Evolutionary conservation across 441 rosid genomes (phyloP).

Genomic region (Theobroma grandiflorum): DNA sequence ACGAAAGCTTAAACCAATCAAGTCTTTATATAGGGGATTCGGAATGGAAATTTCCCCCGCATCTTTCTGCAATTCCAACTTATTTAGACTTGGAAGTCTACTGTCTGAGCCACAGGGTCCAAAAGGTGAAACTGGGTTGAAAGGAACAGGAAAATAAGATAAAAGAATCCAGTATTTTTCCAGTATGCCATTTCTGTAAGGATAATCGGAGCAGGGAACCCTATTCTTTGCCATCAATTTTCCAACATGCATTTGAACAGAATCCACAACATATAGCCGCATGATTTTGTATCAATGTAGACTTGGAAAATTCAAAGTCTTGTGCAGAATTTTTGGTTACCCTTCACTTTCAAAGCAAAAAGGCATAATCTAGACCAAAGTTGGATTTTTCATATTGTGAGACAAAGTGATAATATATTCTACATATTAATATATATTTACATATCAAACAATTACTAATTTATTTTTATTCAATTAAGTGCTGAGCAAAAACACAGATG

Average conservation of each 20-base stretch:
- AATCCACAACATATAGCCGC: neutral
- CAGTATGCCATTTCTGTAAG: neutral
- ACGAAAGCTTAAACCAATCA: neutral
- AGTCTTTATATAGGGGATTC: neutral
- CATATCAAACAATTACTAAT: too few species aligned
- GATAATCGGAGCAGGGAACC: neutral
- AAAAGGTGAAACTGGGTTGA: neutral
- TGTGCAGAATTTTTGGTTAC: neutral
- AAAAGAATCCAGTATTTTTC: neutral
- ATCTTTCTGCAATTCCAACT: too few species aligned
- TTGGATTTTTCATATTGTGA: too few species aligned
- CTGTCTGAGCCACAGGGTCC: neutral
- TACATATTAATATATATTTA: too few species aligned
- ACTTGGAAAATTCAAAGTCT: neutral
- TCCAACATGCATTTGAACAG: neutral
- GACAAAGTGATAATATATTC: too few species aligned
- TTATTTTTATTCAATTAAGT: too few species aligned
- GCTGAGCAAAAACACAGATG: neutral
- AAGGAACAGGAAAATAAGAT: neutral
- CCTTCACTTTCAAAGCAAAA: neutral
- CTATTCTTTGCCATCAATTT: neutral
- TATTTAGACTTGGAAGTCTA: too few species aligned
- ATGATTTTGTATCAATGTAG: neutral
- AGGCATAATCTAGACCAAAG: too few species aligned
- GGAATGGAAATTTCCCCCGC: neutral